These are phyloP conservation scores for Echeveria elegans DNA, from an alignment of 164 flowering plant genomes.

Conservation along the genomic window DNA sequence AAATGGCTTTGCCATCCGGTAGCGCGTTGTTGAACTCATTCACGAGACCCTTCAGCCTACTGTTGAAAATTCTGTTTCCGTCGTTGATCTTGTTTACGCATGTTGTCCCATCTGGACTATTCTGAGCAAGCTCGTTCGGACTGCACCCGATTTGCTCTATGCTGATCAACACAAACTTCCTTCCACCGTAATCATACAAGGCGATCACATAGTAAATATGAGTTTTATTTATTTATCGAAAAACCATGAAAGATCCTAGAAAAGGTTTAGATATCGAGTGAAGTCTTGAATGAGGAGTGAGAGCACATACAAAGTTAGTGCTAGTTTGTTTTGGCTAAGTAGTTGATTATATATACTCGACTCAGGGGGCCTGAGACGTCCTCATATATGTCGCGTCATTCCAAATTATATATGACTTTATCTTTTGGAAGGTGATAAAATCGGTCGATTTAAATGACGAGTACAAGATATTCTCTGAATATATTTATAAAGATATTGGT, in stretches of 20 bases:
- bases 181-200: slow-evolving; percentile 64
- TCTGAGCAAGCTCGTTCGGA: slow-evolving; percentile 47
- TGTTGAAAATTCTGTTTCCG: slow-evolving; percentile 44
- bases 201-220: not conserved
- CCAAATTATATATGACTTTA: no score
- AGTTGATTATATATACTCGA: no score
- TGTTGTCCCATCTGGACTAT: slow-evolving; percentile 37
- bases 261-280: slow-evolving; percentile 25
- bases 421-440: no score
- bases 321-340: no score
- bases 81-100: slow-evolving; percentile 47
- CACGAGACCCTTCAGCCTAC: no score
- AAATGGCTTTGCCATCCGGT: slow-evolving; percentile 36
- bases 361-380: no score
- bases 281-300: slow-evolving; percentile 52
- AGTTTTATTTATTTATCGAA: no score
- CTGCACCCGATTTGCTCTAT: slow-evolving; percentile 68
- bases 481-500: no score
- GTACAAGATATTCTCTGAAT: no score
- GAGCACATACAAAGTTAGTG: no score
- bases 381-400: no score
- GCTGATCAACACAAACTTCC: slow-evolving; percentile 69
- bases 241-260: not conserved
- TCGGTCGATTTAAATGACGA: no score
- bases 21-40: slow-evolving; percentile 19